A percentile compares a stretch with the other conserved stretches of the same genome.
Evolutionary conservation across 805 yeast species (phyloP).

Genomic region (Suhomyces sp.): DNA sequence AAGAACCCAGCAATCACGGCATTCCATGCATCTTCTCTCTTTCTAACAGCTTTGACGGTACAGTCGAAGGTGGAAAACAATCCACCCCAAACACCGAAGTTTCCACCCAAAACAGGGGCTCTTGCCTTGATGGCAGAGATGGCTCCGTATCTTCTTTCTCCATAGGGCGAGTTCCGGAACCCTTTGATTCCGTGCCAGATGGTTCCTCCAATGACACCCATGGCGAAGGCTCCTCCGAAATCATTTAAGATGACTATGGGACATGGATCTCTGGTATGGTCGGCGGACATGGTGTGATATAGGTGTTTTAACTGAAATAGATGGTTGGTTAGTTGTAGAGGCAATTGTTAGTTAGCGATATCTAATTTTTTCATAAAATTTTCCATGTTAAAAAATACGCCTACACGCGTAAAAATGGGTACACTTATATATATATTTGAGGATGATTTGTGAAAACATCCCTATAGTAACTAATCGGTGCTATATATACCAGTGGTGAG

Average conservation of each 20-base stretch:
- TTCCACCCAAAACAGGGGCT: constrained; percentile 98
- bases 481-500: too few species aligned
- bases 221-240: constrained; percentile 98
- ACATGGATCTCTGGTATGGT: constrained; percentile 98
- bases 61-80: constrained; percentile 94
- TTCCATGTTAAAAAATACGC: constrained; percentile 8
- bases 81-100: constrained; percentile 99
- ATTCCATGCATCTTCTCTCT: constrained; percentile 98
- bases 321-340: too few species aligned
- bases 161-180: constrained; percentile 95
- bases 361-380: constrained; percentile 8
- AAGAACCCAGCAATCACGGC: constrained; percentile 97
- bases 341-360: too few species aligned
- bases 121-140: constrained; percentile 88
- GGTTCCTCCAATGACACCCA: constrained; percentile 99
- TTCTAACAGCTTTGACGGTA: constrained; percentile 90
- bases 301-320: too few species aligned
- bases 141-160: constrained; percentile 91
- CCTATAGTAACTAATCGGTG: too few species aligned
- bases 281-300: constrained; percentile 87
- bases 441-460: too few species aligned
- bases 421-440: too few species aligned
- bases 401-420: constrained; percentile 1
- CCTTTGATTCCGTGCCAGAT: constrained; percentile 99
- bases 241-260: constrained; percentile 94